These are phyloP conservation scores for Carex scoparia DNA, from an alignment of 176 grass and related monocot species.

Conservation along the genomic window DNA sequence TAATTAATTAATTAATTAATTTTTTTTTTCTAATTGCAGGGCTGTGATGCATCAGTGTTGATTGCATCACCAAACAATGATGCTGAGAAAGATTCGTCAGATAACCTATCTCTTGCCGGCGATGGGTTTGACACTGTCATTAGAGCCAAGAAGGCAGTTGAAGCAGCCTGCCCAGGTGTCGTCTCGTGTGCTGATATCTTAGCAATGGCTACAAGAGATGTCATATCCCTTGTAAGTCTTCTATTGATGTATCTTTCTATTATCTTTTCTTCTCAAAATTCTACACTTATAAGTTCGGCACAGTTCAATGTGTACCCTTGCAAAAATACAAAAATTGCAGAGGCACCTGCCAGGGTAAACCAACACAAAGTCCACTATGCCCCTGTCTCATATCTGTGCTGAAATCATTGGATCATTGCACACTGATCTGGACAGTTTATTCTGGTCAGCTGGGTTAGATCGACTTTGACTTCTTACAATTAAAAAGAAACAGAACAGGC, in stretches of 20 bases:
- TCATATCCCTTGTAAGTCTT: slow-evolving; percentile 56
- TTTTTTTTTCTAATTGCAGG: slow-evolving; percentile 28
- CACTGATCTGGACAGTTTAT: not conserved
- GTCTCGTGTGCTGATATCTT: slow-evolving; percentile 91
- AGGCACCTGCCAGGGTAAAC: not conserved
- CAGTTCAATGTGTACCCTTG: not conserved
- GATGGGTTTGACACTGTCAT: slow-evolving; percentile 86
- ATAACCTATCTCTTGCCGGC: slow-evolving; percentile 78
- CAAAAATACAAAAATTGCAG: not conserved
- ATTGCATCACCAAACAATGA: slow-evolving; percentile 48
- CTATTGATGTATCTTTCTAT: not conserved
- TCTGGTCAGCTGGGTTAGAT: not conserved
- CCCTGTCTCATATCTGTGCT: not conserved
- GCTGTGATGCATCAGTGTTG: slow-evolving; percentile 51
- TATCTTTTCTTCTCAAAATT: not conserved
- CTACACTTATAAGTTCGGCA: not conserved
- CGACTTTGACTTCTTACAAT: not conserved
- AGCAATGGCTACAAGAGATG: slow-evolving; percentile 63
- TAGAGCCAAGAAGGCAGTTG: slow-evolving; percentile 56
- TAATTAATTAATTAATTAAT: not conserved
- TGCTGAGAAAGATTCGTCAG: slow-evolving; percentile 67
- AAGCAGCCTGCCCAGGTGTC: slow-evolving; percentile 53
- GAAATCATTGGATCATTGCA: not conserved
- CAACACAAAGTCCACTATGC: not conserved
- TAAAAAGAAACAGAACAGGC: not conserved